Conservation (phyloP, 768 basidiomycete species). For the Suillus subaureus region DNA sequence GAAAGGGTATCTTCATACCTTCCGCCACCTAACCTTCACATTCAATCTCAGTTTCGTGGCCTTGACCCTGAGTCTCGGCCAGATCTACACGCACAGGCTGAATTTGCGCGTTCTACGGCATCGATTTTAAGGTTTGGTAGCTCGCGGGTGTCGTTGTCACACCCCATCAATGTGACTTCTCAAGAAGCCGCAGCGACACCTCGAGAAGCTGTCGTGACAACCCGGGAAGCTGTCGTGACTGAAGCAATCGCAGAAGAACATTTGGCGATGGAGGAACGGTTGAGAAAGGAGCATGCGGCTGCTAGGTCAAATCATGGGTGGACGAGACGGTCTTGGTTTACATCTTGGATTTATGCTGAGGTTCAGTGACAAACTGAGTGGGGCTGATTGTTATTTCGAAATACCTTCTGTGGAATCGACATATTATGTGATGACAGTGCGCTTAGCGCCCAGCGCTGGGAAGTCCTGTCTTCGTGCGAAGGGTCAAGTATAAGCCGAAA, state of each 20-base stretch:
- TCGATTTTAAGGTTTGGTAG: slow-evolving; percentile 16
- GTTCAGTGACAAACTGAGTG: not conserved
- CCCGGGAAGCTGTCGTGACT: slow-evolving; percentile 59
- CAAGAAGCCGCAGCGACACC: slow-evolving; percentile 23
- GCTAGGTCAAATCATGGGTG: slow-evolving; percentile 43
- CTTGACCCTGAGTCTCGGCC: slow-evolving; percentile 43
- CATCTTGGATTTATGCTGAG: slow-evolving; percentile 68
- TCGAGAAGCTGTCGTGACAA: slow-evolving; percentile 59
- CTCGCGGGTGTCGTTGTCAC: slow-evolving; percentile 25
- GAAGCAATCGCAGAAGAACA: slow-evolving; percentile 75
- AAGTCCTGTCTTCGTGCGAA: not conserved
- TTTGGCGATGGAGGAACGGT: slow-evolving; percentile 51
- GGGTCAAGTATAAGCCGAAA: not conserved
- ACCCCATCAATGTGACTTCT: slow-evolving; percentile 42
- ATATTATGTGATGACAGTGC: not conserved
- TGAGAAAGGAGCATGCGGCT: slow-evolving; percentile 58
- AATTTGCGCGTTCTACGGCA: slow-evolving; percentile 31
- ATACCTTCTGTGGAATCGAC: not conserved
- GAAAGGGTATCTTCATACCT: slow-evolving; percentile 13
- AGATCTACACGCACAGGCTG: slow-evolving; percentile 48
- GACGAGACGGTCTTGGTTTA: slow-evolving; percentile 55
- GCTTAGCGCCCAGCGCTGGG: not conserved
- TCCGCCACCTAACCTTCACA: slow-evolving; percentile 7
- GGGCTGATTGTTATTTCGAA: not conserved
- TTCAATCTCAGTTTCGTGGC: slow-evolving; percentile 4